These are phyloP conservation scores for Secale cereale DNA, from an alignment of 176 grass and related monocot genomes.

Conservation along the genomic window DNA sequence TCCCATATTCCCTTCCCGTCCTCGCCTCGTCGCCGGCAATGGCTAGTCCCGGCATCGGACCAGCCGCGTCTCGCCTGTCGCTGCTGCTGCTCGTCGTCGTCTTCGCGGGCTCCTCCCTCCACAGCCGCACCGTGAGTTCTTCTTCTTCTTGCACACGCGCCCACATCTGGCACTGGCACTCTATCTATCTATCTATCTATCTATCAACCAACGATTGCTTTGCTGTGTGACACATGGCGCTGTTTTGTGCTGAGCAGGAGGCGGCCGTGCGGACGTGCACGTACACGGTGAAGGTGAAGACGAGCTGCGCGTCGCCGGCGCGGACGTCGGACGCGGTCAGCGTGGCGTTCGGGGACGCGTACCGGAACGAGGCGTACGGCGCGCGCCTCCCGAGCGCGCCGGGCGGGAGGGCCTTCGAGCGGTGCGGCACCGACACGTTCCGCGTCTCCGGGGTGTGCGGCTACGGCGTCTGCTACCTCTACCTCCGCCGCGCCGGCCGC, in stretches of 20 bases:
- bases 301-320: conserved; percentile 64
- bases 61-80: not conserved
- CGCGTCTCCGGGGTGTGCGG: conserved; percentile 59
- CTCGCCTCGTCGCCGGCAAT: not conserved
- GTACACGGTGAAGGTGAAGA: conserved; percentile 75
- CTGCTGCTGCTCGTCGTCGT: not conserved
- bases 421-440: conserved; percentile 76
- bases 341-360: conserved; percentile 78
- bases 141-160: not conserved
- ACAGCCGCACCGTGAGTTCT: conserved; percentile 5
- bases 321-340: conserved; percentile 57
- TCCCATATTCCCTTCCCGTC: too few species aligned
- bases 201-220: not conserved
- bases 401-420: conserved; percentile 29
- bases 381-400: conserved; percentile 42
- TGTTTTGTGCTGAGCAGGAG: not conserved
- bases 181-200: too few species aligned
- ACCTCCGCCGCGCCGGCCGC: conserved; percentile 59
- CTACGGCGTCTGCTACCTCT: conserved; percentile 89
- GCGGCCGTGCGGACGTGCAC: conserved; percentile 28
- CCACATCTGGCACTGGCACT: not conserved
- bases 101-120: not conserved
- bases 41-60: not conserved
- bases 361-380: conserved; percentile 70
- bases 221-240: not conserved